Percentiles rank a stretch among this genome's conserved stretches.
Conservation (phyloP, 2,329 filamentous ascomycete species). For the Aspergillus japonicus region DNA sequence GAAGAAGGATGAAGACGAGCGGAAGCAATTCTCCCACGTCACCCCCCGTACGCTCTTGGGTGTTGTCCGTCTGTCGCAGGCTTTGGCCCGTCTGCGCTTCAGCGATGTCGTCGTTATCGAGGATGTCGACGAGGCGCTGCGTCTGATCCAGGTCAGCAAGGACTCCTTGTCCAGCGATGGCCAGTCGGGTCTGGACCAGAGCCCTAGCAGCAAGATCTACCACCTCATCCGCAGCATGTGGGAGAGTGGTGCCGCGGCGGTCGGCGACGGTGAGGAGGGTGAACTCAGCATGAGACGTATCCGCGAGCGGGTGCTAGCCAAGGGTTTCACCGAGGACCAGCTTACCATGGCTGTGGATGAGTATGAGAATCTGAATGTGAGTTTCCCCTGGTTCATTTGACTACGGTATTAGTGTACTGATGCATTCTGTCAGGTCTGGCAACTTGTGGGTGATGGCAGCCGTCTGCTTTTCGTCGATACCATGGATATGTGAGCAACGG, state of each 20-base stretch:
- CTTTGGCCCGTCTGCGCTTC: conserved; percentile 88
- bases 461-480: conserved; percentile 68
- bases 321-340: conserved; percentile 95
- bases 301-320: conserved; percentile 86
- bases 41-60: conserved; percentile 91
- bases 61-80: conserved; percentile 88
- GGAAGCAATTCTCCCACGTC: conserved; percentile 91
- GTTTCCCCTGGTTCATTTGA: conserved; percentile 42
- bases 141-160: conserved; percentile 90
- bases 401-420: conserved; percentile 39
- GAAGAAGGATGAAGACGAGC: conserved; percentile 83
- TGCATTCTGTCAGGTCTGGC: conserved; percentile 62
- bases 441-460: conserved; percentile 69
- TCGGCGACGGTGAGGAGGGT: conserved; percentile 68
- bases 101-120: conserved; percentile 79
- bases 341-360: conserved; percentile 83
- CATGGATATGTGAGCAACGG: conserved; percentile 45
- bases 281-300: conserved; percentile 88
- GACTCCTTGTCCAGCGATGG: conserved; percentile 78
- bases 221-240: conserved; percentile 87
- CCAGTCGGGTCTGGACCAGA: conserved; percentile 64
- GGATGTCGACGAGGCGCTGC: conserved; percentile 91
- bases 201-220: conserved; percentile 86
- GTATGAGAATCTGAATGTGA: conserved; percentile 85
- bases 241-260: conserved; percentile 76